Conservation (phyloP, 1,284 basidiomycete species). For the Leccinum pachyderme region DNA sequence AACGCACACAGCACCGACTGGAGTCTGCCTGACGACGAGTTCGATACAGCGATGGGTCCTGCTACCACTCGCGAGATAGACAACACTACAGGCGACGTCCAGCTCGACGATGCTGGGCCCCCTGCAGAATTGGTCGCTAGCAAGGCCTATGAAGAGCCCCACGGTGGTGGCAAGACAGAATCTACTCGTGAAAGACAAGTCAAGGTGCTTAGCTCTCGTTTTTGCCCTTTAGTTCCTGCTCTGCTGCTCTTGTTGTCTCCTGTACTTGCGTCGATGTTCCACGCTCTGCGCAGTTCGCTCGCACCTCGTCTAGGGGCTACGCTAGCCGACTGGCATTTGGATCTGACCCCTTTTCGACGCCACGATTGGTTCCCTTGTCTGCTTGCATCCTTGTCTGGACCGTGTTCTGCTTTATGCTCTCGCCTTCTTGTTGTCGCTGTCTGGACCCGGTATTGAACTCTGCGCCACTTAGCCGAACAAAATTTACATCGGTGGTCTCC, state of each 20-base stretch:
- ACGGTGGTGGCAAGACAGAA: constrained; percentile 39
- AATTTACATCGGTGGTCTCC: constrained; percentile 84
- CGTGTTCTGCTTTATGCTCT: constrained; percentile 25
- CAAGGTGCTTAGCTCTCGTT: constrained; percentile 81
- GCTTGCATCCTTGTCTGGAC: constrained; percentile 23
- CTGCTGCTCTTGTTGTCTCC: constrained; percentile 23
- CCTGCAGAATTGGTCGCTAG: constrained; percentile 22
- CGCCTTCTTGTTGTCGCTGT: constrained; percentile 49
- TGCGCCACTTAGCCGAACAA: constrained; percentile 79
- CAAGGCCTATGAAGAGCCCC: constrained; percentile 40
- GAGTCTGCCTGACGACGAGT: constrained; percentile 53
- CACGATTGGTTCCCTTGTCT: constrained; percentile 17
- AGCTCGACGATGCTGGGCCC: constrained; percentile 26
- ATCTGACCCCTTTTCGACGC: constrained; percentile 20
- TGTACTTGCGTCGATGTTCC: constrained; percentile 22
- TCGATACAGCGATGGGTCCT: constrained; percentile 46
- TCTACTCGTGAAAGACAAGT: constrained; percentile 70
- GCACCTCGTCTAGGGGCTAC: constrained; percentile 15
- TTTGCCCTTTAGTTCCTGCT: constrained; percentile 28
- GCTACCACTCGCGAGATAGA: constrained; percentile 30
- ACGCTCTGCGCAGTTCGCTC: constrained; percentile 15
- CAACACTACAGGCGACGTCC: constrained; percentile 24
- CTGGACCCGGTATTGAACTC: constrained; percentile 56
- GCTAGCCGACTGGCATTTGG: constrained; percentile 25
- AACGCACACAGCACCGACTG: constrained; percentile 39